These are phyloP conservation scores for Tetrapyrgos nigripes DNA, from an alignment of 1,284 basidiomycete species.

Conservation along the genomic window DNA sequence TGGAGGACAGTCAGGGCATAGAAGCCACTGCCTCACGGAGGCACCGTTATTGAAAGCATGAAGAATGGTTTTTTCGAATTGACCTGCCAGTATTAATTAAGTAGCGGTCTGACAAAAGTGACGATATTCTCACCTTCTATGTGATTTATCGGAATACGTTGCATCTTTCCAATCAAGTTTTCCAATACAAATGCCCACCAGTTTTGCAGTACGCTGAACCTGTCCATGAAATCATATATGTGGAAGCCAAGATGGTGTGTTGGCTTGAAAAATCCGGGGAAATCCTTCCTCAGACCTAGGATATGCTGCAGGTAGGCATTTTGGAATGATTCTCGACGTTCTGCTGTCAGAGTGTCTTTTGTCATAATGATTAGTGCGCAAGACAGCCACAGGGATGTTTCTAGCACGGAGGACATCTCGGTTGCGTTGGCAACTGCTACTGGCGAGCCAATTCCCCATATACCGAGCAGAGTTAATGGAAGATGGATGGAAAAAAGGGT, in stretches of 20 bases:
- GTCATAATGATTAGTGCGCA: conserved; percentile 1
- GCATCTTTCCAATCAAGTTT: not conserved
- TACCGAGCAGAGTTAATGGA: conserved; percentile 9
- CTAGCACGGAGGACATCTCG: not conserved
- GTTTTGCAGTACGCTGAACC: not conserved
- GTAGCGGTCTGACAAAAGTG: too few species aligned
- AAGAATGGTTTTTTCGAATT: conserved; percentile 9
- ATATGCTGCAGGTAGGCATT: not conserved
- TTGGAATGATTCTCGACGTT: not conserved
- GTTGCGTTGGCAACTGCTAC: not conserved
- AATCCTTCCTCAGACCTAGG: not conserved
- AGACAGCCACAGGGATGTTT: not conserved
- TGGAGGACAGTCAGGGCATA: conserved; percentile 6
- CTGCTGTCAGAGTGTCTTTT: not conserved
- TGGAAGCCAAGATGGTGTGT: conserved; percentile 6
- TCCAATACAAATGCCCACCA: conserved; percentile 2
- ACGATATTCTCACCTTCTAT: not conserved
- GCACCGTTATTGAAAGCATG: conserved; percentile 1
- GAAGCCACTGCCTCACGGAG: conserved; percentile 8
- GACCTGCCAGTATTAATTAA: not conserved
- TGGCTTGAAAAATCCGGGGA: not conserved
- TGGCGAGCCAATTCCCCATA: not conserved
- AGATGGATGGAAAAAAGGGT: conserved; percentile 6
- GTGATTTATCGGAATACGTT: conserved; percentile 2
- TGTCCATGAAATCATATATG: conserved; percentile 3